Conservation (phyloP, 2,329 filamentous ascomycete genomes). For the Cordyceps pruinosa region DNA sequence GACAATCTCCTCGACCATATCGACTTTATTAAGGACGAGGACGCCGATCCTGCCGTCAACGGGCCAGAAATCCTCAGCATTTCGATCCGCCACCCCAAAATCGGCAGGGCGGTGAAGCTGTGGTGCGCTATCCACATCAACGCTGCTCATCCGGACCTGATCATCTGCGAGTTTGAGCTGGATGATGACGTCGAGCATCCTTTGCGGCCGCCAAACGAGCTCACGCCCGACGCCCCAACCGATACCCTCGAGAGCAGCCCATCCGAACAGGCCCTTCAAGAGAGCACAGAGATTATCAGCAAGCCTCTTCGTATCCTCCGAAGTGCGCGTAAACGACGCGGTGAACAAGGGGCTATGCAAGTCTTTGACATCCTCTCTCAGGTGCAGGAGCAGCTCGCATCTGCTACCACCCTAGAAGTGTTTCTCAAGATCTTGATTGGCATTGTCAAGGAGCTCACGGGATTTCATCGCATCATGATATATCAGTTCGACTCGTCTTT, state of each 20-base stretch:
- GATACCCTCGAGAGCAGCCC: conserved; percentile 69
- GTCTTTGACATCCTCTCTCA: conserved; percentile 90
- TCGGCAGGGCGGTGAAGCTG: conserved; percentile 55
- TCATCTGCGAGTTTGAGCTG: conserved; percentile 84
- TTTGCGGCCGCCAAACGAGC: conserved; percentile 54
- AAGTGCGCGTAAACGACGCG: conserved; percentile 66
- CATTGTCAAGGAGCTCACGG: conserved; percentile 81
- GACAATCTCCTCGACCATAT: conserved; percentile 81
- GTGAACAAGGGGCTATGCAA: conserved; percentile 78
- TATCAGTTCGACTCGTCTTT: conserved; percentile 81
- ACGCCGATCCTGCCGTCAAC: conserved; percentile 64
- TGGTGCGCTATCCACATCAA: conserved; percentile 86
- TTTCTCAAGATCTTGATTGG: conserved; percentile 79
- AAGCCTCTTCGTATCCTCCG: conserved; percentile 71
- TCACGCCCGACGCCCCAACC: conserved; percentile 56
- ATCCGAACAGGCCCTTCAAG: conserved; percentile 64
- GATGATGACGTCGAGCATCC: conserved; percentile 69
- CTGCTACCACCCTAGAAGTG: conserved; percentile 60
- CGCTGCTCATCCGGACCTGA: conserved; percentile 56
- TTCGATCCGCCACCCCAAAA: conserved; percentile 54
- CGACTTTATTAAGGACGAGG: conserved; percentile 80
- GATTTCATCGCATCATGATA: conserved; percentile 88
- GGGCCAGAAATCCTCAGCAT: conserved; percentile 83
- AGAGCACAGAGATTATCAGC: conserved; percentile 69
- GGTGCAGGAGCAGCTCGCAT: conserved; percentile 77